These are phyloP conservation scores for Fusarium sp. DNA, from an alignment of 2,329 filamentous ascomycete species.

Conservation along the genomic window DNA sequence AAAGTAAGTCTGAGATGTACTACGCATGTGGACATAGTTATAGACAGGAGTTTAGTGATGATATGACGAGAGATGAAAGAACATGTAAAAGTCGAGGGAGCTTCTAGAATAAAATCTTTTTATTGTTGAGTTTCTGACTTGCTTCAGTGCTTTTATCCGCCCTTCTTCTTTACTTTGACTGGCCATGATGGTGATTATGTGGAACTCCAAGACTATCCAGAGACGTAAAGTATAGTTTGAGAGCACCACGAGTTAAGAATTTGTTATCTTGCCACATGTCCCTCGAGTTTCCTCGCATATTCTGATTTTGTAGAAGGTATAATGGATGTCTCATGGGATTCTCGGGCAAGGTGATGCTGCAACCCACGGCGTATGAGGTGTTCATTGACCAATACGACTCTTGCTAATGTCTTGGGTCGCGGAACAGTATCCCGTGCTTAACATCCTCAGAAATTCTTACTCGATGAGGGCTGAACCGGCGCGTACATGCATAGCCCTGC, in stretches of 20 bases:
- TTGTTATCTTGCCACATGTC: neutral
- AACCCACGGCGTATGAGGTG: neutral
- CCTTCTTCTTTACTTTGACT: conserved; percentile 12
- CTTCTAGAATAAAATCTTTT: neutral
- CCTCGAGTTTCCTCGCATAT: neutral
- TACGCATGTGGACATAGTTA: neutral
- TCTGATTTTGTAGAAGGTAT: neutral
- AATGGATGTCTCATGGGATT: neutral
- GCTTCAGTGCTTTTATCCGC: neutral
- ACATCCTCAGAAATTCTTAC: neutral
- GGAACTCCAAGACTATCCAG: neutral
- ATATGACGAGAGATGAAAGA: conserved; percentile 30
- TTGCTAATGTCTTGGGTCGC: neutral
- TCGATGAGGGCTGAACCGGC: conserved; percentile 1
- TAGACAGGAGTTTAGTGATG: conserved; percentile 34
- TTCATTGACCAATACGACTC: neutral
- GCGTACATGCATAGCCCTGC: conserved; percentile 10
- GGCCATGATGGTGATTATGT: neutral
- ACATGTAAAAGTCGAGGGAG: conserved; percentile 1
- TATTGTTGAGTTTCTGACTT: conserved; percentile 16
- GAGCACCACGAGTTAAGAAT: neutral
- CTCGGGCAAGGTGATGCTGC: neutral
- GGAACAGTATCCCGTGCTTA: neutral
- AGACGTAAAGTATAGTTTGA: neutral
- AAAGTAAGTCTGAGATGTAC: conserved; percentile 46